Percentiles rank a stretch among this genome's conserved stretches.
phyloP scores from a whole-genome alignment of 768 basidiomycete species.

The Termitomyces sp. region DNA sequence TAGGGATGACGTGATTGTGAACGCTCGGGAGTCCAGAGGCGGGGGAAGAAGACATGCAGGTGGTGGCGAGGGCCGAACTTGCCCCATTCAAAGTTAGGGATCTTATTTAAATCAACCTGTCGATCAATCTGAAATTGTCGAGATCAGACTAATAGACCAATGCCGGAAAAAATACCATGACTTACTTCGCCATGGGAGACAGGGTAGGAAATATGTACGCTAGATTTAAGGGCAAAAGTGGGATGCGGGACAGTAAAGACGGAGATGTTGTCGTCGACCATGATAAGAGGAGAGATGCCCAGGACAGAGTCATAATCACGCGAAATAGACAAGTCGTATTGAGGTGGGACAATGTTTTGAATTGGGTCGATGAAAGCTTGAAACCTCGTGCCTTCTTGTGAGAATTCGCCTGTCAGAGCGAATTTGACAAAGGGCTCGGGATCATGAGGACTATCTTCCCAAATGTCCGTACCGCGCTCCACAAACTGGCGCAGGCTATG shows the following conservation, averaged over 20 bases:
- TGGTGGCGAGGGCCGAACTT: conserved; percentile 13
- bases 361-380: conserved; percentile 3
- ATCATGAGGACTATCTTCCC: background rate
- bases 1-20: background rate
- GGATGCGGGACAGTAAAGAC: conserved; percentile 3
- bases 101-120: conserved; percentile 13
- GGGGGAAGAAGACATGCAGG: conserved; percentile 22
- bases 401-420: background rate
- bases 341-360: background rate
- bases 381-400: background rate
- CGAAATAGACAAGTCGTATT: background rate
- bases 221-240: background rate
- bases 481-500: background rate
- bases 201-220: conserved; percentile 3
- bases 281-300: conserved; percentile 9
- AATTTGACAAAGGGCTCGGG: background rate
- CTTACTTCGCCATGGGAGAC: background rate
- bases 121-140: background rate
- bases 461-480: background rate
- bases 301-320: conserved; percentile 19
- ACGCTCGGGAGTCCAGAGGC: conserved; percentile 11
- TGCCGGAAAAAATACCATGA: too few relatives aligned
- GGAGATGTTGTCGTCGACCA: conserved; percentile 1
- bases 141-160: background rate
- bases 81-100: conserved; percentile 24